A percentile compares a stretch with the other conserved stretches of the same genome.
Evolutionary conservation across 1,139 yeast species (phyloP).

Genomic region (Yarrowia galli): DNA sequence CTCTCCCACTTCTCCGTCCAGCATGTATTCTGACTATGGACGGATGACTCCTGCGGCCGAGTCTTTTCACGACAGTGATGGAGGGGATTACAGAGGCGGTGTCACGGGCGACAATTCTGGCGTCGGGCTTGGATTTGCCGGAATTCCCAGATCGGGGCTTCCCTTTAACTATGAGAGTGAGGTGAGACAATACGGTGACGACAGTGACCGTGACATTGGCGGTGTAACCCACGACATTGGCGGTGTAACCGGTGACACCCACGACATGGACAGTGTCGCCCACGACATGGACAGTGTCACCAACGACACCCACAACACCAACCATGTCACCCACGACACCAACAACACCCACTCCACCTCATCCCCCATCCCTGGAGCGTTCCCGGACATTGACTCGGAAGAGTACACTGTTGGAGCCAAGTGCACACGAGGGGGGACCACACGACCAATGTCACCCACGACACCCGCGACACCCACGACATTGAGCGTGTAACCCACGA

Average conservation of each 20-base stretch:
- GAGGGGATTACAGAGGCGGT: neutral
- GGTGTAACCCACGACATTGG: neutral
- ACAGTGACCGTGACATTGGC: neutral
- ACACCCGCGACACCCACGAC: too few relatives aligned
- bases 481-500: too few relatives aligned
- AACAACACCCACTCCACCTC: neutral
- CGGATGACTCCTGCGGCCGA: constrained; percentile 2
- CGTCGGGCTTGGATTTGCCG: constrained; percentile 18
- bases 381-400: constrained; percentile 15
- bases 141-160: constrained; percentile 10
- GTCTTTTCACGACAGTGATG: too few relatives aligned
- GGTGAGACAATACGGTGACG: neutral
- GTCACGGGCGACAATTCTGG: neutral
- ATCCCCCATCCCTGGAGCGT: constrained; percentile 7
- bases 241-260: neutral
- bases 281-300: neutral
- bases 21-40: constrained; percentile 29
- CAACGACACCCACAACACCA: neutral
- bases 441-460: too few relatives aligned
- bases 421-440: neutral
- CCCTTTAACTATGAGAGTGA: constrained; percentile 6
- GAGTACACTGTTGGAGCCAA: neutral
- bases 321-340: neutral
- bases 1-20: constrained; percentile 23
- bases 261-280: neutral